These are phyloP conservation scores for Lentinula edodes DNA, from an alignment of 768 basidiomycete species.

Conservation along the genomic window DNA sequence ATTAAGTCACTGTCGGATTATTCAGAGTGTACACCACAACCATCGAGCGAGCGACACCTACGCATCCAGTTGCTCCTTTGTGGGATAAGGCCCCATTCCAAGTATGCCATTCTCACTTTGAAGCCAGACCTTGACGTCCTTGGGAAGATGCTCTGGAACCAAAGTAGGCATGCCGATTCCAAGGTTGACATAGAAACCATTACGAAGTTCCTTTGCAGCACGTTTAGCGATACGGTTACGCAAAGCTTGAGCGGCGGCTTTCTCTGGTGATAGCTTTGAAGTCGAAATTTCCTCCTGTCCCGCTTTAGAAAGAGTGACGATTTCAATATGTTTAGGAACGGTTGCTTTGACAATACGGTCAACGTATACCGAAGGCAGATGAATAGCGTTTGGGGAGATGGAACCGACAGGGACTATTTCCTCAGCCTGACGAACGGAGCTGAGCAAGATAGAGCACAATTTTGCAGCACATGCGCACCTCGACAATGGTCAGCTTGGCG, in stretches of 20 bases:
- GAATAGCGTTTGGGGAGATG: conserved; percentile 76
- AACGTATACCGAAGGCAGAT: conserved; percentile 82
- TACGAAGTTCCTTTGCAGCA: conserved; percentile 84
- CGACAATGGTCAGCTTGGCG: conserved; percentile 85
- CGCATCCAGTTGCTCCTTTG: conserved; percentile 75
- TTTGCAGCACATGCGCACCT: conserved; percentile 39
- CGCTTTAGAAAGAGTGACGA: conserved; percentile 56
- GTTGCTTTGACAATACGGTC: conserved; percentile 83
- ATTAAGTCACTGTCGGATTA: conserved; percentile 65
- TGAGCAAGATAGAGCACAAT: neutral
- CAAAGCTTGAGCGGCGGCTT: conserved; percentile 45
- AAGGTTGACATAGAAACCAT: conserved; percentile 85
- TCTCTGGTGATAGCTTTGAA: conserved; percentile 35
- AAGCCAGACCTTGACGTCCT: conserved; percentile 77
- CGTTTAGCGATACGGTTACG: conserved; percentile 78
- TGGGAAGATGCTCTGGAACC: conserved; percentile 71
- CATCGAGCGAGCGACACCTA: conserved; percentile 18
- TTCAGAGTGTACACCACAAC: conserved; percentile 4
- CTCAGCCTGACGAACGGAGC: conserved; percentile 56
- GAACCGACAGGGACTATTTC: conserved; percentile 81
- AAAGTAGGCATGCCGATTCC: conserved; percentile 92
- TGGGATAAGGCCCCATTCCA: conserved; percentile 89
- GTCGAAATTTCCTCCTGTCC: conserved; percentile 10
- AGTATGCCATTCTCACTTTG: conserved; percentile 91
- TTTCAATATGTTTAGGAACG: conserved; percentile 73